Base-by-base conservation (phyloP, 345 rosid genomes). In the Abelmoschus esculentus region DNA sequence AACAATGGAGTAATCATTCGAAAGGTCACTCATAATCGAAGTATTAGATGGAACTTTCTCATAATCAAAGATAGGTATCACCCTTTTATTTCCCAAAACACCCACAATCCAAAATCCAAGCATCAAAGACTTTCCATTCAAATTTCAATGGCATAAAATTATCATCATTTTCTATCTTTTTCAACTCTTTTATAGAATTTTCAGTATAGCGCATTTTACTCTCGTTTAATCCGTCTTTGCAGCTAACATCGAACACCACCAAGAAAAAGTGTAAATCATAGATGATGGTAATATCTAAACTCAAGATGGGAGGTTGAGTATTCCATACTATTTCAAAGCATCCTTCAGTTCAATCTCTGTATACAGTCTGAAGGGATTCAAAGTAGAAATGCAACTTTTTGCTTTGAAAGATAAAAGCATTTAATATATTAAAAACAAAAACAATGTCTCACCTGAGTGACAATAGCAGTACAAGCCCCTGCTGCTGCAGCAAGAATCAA, bases 401-500 rank as follows among this genome's bases (percentile, higher is more conserved):
- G 44, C 44, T 40, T 40, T 11, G 11, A 40, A 40, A 40, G 11
- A 40, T 40, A 40, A 40, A 40, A 40, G 10, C 46, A 40, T 40
- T 40, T 40, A 40, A 40, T 40, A 40, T 40, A 40, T 40, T 40
- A 34, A 59, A 47, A 34, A 78, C 34, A 47, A 26, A 38, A 68
- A 60, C 13, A 62, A 42, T 40, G 9, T 73, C 80, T 79, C 64
- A 87, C 96, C 87, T 83, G 91, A 65, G 91, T 87, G 14, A 76
- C 60, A 75, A 90, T 67, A 26, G 91, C 89, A 71, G 93, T 90
- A 83, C 96, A 90, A 71, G 91, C 91, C 53, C 96, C 96, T 1
- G 96, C 96, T 26, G 87, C 83, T 72, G 96, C 93, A 70, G 93
- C 96, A 75, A 90, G 72, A 62, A 90, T 29, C 85, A 90, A 76